Percentiles rank a stretch among this genome's conserved stretches.
Evolutionary conservation across 2,329 filamentous ascomycete genomes (phyloP).

Genomic region (Shiraia bambusicola): DNA sequence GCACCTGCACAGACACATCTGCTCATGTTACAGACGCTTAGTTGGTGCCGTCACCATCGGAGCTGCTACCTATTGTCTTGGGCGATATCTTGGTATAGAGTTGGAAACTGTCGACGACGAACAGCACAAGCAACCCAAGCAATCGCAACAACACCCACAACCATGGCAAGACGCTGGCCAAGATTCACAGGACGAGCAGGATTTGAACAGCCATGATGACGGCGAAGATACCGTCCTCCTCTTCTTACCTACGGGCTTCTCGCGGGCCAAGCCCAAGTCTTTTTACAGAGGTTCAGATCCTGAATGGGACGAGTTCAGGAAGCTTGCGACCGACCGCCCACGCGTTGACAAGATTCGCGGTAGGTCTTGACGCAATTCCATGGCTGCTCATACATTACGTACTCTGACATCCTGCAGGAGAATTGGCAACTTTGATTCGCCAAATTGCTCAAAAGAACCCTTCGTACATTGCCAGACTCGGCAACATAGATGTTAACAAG

Average conservation of each 20-base stretch:
- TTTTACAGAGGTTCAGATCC: constrained; percentile 56
- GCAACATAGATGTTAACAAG: constrained; percentile 43
- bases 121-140: constrained; percentile 8
- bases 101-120: constrained; percentile 23
- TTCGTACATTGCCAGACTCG: constrained; percentile 33
- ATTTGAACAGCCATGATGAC: constrained; percentile 36
- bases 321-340: constrained; percentile 47
- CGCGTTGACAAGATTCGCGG: constrained; percentile 44
- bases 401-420: constrained; percentile 23
- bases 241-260: constrained; percentile 54
- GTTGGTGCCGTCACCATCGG: constrained; percentile 23
- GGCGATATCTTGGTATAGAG: constrained; percentile 25
- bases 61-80: constrained; percentile 21
- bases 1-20: constrained; percentile 2
- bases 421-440: constrained; percentile 43
- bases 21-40: constrained; percentile 24
- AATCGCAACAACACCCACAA: constrained; percentile 18
- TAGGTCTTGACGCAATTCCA: constrained; percentile 10
- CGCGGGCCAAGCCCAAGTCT: constrained; percentile 41
- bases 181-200: constrained; percentile 34
- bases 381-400: not conserved
- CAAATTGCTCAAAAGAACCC: constrained; percentile 32
- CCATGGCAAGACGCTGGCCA: constrained; percentile 23
- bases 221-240: constrained; percentile 35
- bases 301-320: constrained; percentile 55